Evolutionary conservation across 2,329 filamentous ascomycete genomes (phyloP), one percentile per base, ranked within the genome.

Genomic region (Cladosporium sp.): DNA sequence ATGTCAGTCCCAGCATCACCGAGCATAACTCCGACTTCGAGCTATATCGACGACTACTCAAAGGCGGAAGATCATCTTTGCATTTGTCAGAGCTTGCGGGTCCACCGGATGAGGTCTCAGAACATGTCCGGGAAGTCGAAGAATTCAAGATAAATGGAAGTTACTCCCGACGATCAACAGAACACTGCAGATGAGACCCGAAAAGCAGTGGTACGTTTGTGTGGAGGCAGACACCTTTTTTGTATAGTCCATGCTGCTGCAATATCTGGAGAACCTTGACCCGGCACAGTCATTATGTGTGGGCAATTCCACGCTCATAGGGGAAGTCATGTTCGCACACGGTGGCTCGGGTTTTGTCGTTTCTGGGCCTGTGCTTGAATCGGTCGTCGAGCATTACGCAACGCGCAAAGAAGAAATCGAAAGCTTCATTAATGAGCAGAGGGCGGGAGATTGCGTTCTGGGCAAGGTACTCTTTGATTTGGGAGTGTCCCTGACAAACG

Each of bases 201-300:
- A 78, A 22, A 74, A 75, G 42, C 77, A 77, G 53, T 83, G 80
- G 80, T 83, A 75, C 55, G 68, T 81, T 51, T 83, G 83, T 61
- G 74, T 81, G 43, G 80, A 82, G 57, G 74, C 77, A 0, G 80
- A 83, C 61, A 81, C 79, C 0, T 82, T 79, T 58, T 64, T 82
- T 38, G 68, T 79, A 8, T 79, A 79, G 70, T 66, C 72, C 33
- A 79, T 77, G 22, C 58, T 82, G 38, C 60, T 81, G 11, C 66
- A 71, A 19, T 83, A 77, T 77, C 69, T 83, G 16, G 67, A 68
- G 14, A 68, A 72, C 16, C 74, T 78, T 56, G 74, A 83, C 61
- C 57, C 74, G 2, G 64, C 62, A 1, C 63, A 77, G 55, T 74
- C 76, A 5, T 66, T 70, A 45, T 83, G 82, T 60, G 71, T 81